Conservation (phyloP, 768 basidiomycete genomes). For the Amanita rimosa region DNA sequence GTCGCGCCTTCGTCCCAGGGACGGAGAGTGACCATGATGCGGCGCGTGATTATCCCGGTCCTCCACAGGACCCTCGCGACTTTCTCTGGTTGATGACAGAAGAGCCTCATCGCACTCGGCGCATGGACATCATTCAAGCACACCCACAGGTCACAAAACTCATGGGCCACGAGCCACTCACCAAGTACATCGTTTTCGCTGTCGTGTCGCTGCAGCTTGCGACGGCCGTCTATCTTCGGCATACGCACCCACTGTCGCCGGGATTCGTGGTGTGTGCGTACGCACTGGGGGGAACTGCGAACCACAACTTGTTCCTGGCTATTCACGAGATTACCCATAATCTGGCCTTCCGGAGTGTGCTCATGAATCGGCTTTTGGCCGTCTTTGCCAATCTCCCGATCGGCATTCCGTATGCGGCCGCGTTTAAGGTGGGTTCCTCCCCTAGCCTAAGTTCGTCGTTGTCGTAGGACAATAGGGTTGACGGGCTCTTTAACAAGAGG, state of each 20-base stretch:
- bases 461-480: background rate
- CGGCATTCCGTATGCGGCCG: constrained; percentile 87
- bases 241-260: constrained; percentile 57
- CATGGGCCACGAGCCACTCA: constrained; percentile 91
- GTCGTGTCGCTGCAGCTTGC: constrained; percentile 74
- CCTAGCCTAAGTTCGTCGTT: too few species aligned
- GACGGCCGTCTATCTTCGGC: constrained; percentile 52
- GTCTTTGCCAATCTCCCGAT: constrained; percentile 91
- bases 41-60: constrained; percentile 29
- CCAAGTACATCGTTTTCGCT: constrained; percentile 78
- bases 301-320: constrained; percentile 96
- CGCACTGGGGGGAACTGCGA: constrained; percentile 83
- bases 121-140: constrained; percentile 85
- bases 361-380: constrained; percentile 78
- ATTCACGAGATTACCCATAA: constrained; percentile 99
- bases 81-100: constrained; percentile 98
- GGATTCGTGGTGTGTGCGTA: constrained; percentile 74
- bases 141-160: constrained; percentile 94
- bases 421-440: constrained; percentile 66
- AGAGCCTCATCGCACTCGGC: constrained; percentile 86
- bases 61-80: constrained; percentile 70
- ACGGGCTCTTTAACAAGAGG: constrained; percentile 28
- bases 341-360: constrained; percentile 77
- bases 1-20: constrained; percentile 28
- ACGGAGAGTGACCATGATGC: constrained; percentile 11